phyloP scores from a whole-genome alignment of 2,329 filamentous ascomycete species.

The Whalleya microplaca region DNA sequence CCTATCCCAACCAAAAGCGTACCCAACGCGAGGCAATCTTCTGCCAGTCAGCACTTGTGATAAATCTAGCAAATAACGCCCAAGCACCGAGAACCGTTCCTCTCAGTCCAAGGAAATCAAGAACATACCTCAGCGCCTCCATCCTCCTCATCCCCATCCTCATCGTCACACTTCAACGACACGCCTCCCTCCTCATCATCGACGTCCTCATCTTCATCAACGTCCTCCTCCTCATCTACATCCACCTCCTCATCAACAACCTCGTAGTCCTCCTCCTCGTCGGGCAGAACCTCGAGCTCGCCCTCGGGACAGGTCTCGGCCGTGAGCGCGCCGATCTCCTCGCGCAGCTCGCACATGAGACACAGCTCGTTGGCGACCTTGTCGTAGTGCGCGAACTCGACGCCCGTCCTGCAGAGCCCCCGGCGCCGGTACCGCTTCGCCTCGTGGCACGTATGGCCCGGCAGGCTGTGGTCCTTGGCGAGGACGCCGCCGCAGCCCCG shows the following conservation, averaged over 20 bases:
- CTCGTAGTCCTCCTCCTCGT: no score
- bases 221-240: conserved; percentile 17
- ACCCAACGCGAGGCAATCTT: no score
- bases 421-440: conserved; percentile 10
- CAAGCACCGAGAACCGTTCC: not conserved
- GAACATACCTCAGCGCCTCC: conserved; percentile 2
- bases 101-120: not conserved
- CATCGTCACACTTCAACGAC: not conserved
- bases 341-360: conserved; percentile 26
- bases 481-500: conserved; percentile 17
- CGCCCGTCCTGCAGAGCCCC: conserved; percentile 28
- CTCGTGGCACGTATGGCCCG: conserved; percentile 25
- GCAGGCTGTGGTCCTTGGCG: conserved; percentile 8
- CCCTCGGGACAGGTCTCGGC: conserved; percentile 21
- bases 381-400: conserved; percentile 22
- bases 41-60: no score
- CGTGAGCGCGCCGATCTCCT: conserved; percentile 7
- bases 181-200: conserved; percentile 19
- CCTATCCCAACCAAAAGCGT: no score
- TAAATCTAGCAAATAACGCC: no score
- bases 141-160: conserved; percentile 8
- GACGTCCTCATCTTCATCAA: no score
- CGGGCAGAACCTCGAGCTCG: not conserved
- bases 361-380: conserved; percentile 20
- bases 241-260: no score